phyloP scores from a whole-genome alignment of 805 yeast species.

The Ogataea zsoltii region DNA sequence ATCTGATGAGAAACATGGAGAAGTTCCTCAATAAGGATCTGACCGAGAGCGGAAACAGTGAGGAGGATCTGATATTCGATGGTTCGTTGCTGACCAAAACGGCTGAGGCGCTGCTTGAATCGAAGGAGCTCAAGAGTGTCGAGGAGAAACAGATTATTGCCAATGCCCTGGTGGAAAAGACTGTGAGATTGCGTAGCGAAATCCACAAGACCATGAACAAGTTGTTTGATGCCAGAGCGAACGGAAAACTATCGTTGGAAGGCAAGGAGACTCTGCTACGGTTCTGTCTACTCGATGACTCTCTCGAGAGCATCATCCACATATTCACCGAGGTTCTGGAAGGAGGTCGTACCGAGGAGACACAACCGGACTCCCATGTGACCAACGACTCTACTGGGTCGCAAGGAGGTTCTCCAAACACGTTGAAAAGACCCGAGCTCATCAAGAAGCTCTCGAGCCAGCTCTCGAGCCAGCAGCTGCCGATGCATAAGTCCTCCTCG shows the following conservation, averaged over 20 bases:
- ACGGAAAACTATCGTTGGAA: conserved; percentile 49
- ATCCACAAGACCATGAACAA: conserved; percentile 54
- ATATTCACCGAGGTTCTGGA: conserved; percentile 36
- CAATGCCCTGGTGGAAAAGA: conserved; percentile 52
- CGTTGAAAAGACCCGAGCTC: conserved; percentile 24
- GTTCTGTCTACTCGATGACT: conserved; percentile 54
- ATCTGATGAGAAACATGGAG: conserved; percentile 59
- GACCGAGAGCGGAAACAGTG: conserved; percentile 23
- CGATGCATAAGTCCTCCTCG: conserved; percentile 49
- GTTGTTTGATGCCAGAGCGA: conserved; percentile 46
- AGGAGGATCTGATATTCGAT: conserved; percentile 70
- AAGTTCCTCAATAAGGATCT: conserved; percentile 38
- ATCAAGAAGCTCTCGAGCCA: conserved; percentile 31
- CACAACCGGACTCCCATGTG: neutral
- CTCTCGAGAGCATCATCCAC: conserved; percentile 52
- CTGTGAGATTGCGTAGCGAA: conserved; percentile 49
- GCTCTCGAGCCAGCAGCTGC: conserved; percentile 44
- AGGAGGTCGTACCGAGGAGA: neutral
- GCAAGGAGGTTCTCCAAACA: conserved; percentile 7
- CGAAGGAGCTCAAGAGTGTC: conserved; percentile 32
- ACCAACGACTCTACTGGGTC: too few relatives aligned
- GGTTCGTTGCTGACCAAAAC: conserved; percentile 74
- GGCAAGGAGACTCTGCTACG: conserved; percentile 56
- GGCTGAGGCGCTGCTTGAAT: conserved; percentile 62
- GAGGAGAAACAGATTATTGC: conserved; percentile 46